Evolutionary conservation across 768 basidiomycete species (phyloP).

Genomic region (Jaapia argillacea): DNA sequence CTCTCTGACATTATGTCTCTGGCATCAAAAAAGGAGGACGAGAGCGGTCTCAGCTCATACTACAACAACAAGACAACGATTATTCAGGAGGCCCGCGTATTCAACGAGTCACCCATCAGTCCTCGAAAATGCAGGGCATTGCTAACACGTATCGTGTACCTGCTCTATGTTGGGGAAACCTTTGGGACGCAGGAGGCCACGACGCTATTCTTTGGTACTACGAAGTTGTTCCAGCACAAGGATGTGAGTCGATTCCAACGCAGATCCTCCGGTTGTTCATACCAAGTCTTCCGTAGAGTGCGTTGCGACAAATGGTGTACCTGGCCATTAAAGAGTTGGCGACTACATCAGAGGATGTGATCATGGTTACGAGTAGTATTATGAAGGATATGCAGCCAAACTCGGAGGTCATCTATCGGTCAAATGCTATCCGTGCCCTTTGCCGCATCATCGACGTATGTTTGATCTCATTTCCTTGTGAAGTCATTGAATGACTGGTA

Average conservation of each 20-base stretch:
- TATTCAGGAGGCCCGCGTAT: slow-evolving; percentile 95
- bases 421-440: slow-evolving; percentile 93
- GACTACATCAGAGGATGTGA: slow-evolving; percentile 93
- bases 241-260: slow-evolving; percentile 56
- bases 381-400: slow-evolving; percentile 99
- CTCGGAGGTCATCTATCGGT: slow-evolving; percentile 95
- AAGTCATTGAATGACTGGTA: slow-evolving; percentile 4
- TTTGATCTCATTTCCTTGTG: slow-evolving; percentile 11
- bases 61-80: slow-evolving; percentile 98
- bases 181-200: slow-evolving; percentile 96
- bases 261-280: background rate
- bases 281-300: slow-evolving; percentile 66
- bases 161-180: slow-evolving; percentile 93
- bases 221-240: slow-evolving; percentile 98
- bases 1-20: slow-evolving; percentile 40
- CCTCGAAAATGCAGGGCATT: slow-evolving; percentile 95
- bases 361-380: slow-evolving; percentile 98
- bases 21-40: slow-evolving; percentile 94
- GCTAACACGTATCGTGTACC: slow-evolving; percentile 91
- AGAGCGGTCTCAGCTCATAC: slow-evolving; percentile 83
- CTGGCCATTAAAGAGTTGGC: slow-evolving; percentile 97
- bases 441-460: slow-evolving; percentile 96
- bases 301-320: slow-evolving; percentile 96
- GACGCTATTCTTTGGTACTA: slow-evolving; percentile 96
- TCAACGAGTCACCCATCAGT: slow-evolving; percentile 99